phyloP scores from a whole-genome alignment of 768 basidiomycete genomes.

The Agaricus bisporus region DNA sequence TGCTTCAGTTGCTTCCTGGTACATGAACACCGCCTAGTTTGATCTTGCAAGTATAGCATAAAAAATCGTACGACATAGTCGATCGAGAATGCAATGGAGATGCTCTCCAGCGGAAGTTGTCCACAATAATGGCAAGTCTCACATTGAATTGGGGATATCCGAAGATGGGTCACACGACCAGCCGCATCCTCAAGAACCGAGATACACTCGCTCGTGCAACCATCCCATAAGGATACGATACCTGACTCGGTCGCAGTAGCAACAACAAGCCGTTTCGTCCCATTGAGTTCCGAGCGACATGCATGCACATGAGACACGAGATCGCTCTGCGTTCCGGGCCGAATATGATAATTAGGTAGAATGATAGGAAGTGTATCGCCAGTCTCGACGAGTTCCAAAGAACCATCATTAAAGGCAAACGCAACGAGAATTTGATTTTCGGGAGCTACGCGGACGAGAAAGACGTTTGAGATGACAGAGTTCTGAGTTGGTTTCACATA shows the following conservation, averaged over 20 bases:
- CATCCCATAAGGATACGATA: constrained; percentile 73
- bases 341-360: constrained; percentile 41
- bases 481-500: constrained; percentile 39
- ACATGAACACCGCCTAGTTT: constrained; percentile 64
- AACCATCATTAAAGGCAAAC: constrained; percentile 62
- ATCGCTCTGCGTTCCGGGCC: constrained; percentile 55
- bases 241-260: constrained; percentile 62
- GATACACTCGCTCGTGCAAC: constrained; percentile 55
- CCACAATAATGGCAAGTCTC: constrained; percentile 68
- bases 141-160: constrained; percentile 46
- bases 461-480: constrained; percentile 39
- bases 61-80: constrained; percentile 59
- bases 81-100: constrained; percentile 63
- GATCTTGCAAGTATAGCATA: constrained; percentile 52
- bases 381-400: constrained; percentile 54
- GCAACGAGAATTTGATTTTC: constrained; percentile 45
- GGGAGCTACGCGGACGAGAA: constrained; percentile 41
- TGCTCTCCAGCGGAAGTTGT: constrained; percentile 57
- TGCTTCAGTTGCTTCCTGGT: constrained; percentile 40
- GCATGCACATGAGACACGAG: constrained; percentile 47
- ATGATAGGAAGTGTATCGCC: constrained; percentile 36
- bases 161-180: constrained; percentile 54
- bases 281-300: constrained; percentile 45
- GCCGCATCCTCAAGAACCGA: constrained; percentile 53
- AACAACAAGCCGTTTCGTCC: constrained; percentile 45